Percentiles rank a stretch among this genome's conserved stretches.
These are phyloP conservation scores for Pisolithus thermaeus DNA, from an alignment of 1,284 basidiomycete species.

Conservation along the genomic window DNA sequence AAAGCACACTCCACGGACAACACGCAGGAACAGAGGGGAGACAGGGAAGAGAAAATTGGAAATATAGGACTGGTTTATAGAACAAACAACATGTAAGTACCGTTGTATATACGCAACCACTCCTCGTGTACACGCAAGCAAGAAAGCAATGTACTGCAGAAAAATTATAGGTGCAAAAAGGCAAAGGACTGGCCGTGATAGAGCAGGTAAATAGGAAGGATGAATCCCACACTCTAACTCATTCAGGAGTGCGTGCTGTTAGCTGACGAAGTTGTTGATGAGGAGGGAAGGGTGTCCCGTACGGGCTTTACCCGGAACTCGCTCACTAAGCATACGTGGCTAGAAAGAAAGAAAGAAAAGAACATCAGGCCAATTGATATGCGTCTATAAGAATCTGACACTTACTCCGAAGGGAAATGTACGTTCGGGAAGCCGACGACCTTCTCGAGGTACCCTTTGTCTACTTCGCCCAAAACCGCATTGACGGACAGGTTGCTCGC, in stretches of 20 bases:
- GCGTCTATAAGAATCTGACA: constrained; percentile 23
- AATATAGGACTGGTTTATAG: constrained; percentile 3
- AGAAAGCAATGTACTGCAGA: constrained; percentile 17
- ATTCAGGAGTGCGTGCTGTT: constrained; percentile 17
- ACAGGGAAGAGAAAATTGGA: constrained; percentile 7
- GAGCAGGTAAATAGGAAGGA: constrained; percentile 11
- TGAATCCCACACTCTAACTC: neutral
- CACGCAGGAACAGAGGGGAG: constrained; percentile 3
- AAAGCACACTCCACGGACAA: neutral
- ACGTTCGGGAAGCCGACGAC: constrained; percentile 96
- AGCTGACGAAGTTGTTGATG: constrained; percentile 22
- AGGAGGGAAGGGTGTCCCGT: constrained; percentile 36
- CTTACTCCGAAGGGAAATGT: constrained; percentile 94
- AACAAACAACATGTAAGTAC: constrained; percentile 1
- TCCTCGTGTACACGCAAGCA: constrained; percentile 10
- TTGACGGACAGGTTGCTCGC: constrained; percentile 76
- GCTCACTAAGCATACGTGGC: constrained; percentile 60
- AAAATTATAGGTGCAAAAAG: constrained; percentile 26
- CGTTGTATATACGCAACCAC: neutral
- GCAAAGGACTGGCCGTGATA: constrained; percentile 14
- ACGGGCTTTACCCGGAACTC: constrained; percentile 75
- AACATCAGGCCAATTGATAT: constrained; percentile 1
- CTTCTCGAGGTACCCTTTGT: constrained; percentile 81
- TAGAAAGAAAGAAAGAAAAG: constrained; percentile 18
- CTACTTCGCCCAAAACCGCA: constrained; percentile 85